phyloP scores from a whole-genome alignment of 1,284 basidiomycete species.

The Cystobasidium pallidum region DNA sequence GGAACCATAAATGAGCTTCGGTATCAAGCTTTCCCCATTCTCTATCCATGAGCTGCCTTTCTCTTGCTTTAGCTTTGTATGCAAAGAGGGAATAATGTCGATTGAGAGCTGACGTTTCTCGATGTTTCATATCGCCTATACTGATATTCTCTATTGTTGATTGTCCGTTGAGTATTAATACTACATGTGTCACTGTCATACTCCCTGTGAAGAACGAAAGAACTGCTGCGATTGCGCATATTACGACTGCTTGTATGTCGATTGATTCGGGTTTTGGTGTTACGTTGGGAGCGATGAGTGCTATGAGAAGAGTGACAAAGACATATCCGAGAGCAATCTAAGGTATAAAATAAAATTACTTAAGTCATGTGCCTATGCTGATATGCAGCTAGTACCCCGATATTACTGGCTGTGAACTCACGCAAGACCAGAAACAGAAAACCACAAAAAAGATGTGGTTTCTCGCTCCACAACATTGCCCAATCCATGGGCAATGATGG shows the following conservation, averaged over 20 bases:
- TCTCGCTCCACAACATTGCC: constrained; percentile 77
- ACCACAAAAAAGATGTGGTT: constrained; percentile 65
- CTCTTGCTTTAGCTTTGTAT: constrained; percentile 52
- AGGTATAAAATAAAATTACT: neutral
- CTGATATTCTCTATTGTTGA: constrained; percentile 77
- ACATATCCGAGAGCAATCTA: constrained; percentile 57
- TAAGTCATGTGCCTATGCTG: neutral
- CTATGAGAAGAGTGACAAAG: constrained; percentile 61
- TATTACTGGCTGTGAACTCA: constrained; percentile 20
- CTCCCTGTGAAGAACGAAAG: constrained; percentile 71
- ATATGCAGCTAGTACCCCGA: no score
- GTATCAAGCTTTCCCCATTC: constrained; percentile 73
- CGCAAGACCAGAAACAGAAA: constrained; percentile 22
- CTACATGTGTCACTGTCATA: constrained; percentile 66
- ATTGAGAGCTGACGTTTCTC: constrained; percentile 64
- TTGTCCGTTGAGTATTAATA: constrained; percentile 67
- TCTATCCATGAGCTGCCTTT: constrained; percentile 65
- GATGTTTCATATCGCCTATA: constrained; percentile 64
- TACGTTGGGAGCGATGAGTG: constrained; percentile 52
- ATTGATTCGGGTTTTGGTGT: constrained; percentile 54
- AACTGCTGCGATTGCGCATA: constrained; percentile 67
- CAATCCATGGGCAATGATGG: constrained; percentile 63
- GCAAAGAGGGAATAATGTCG: constrained; percentile 47
- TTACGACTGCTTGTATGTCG: constrained; percentile 69
- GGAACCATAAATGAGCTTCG: constrained; percentile 86